Evolutionary conservation across 257 asterid genomes (phyloP), one percentile per base, ranked within the genome.

Genomic region (Nicotiana undulata): DNA sequence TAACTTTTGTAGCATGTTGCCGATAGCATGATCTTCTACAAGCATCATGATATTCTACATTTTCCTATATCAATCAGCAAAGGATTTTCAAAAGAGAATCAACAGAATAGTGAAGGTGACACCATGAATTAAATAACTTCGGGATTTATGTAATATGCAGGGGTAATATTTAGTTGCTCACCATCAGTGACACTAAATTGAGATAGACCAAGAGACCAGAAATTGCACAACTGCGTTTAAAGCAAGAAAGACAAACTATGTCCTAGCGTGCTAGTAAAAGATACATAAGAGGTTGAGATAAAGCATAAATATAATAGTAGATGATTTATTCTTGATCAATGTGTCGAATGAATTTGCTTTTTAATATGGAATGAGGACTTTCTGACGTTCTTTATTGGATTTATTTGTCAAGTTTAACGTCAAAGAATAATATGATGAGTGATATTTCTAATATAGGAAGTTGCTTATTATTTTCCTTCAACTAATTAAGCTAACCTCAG

Each of bases 21-120:
- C 24, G 5, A 16, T 74, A 49, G 24, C 58, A 7, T 15, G 10
- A 49, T 72, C 61, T 4, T 74, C 24, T 53, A 53, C n/a, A 40
- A 68, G 26, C 1, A 67, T n/a, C n/a, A n/a, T n/a, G n/a, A n/a
- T n/a, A n/a, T n/a, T n/a, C n/a, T n/a, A n/a, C n/a, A n/a, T n/a
- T n/a, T n/a, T n/a, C n/a, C n/a, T n/a, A n/a, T 67, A 37, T 68
- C 77, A 68, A 68, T 68, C 77, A 40, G 32, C 58, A 40, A 68
- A 70, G 3, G 2, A 34, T 70, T 70, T 44, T 44, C 77, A 70
- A 6, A 70, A 40, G 58, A 70, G 26, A 68, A 20, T 40, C 37
- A 46, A 70, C 22, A 70, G 32, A 70, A 70, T 22, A 46, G 22
- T 32, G 22, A 49, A 70, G 46, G 46, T 13, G 24, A 37, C 76